A percentile compares a stretch with the other conserved stretches of the same genome.
phyloP scores from a whole-genome alignment of 176 grass and related monocot genomes.

The Melocanna baccifera region DNA sequence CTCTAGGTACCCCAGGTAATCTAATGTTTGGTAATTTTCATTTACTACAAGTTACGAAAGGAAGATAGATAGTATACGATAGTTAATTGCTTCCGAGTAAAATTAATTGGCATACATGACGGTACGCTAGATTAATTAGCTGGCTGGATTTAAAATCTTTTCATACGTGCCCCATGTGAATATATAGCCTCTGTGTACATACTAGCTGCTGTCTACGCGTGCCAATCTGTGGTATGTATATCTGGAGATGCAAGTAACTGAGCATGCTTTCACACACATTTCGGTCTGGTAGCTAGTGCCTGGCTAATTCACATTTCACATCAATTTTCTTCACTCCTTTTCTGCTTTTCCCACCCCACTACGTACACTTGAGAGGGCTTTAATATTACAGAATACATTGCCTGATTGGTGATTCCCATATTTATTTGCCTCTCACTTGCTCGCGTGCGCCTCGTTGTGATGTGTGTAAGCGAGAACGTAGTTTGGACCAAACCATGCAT shows the following conservation, averaged over 20 bases:
- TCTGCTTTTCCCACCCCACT: not conserved
- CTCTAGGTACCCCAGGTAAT: conserved; percentile 64
- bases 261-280: conserved; percentile 17
- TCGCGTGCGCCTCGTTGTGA: not conserved
- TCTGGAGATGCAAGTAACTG: not conserved
- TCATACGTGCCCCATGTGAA: too few relatives aligned
- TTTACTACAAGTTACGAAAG: not conserved
- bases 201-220: too few relatives aligned
- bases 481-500: not conserved
- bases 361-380: not conserved
- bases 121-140: not conserved
- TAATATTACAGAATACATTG: not conserved
- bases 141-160: not conserved
- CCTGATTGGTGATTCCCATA: not conserved
- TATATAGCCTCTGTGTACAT: not conserved
- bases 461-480: not conserved
- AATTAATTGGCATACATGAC: not conserved
- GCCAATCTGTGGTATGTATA: not conserved
- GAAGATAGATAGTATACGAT: not conserved
- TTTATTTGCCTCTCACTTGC: not conserved
- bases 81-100: not conserved
- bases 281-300: not conserved
- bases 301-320: conserved; percentile 10
- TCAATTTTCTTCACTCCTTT: not conserved
- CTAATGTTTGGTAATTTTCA: not conserved